These are phyloP conservation scores for Pterocarpus macrocarpus DNA, from an alignment of 306 rosid genomes.

Conservation along the genomic window DNA sequence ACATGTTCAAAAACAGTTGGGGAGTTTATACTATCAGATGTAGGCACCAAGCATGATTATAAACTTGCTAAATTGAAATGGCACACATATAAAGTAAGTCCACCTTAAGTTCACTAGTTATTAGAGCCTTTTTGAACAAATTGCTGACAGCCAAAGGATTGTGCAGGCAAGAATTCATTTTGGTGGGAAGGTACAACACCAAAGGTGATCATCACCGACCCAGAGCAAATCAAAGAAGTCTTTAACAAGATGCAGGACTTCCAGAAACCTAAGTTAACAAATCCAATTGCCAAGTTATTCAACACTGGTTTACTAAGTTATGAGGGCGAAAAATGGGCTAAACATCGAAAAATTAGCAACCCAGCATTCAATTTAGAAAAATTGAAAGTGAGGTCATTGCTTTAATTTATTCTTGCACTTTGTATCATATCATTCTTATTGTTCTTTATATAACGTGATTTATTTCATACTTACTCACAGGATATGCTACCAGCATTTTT, in stretches of 20 bases:
- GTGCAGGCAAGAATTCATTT: slow-evolving; percentile 53
- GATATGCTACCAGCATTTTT: too few relatives aligned
- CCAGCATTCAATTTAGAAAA: too few relatives aligned
- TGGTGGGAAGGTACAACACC: slow-evolving; percentile 48
- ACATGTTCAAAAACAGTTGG: too few relatives aligned
- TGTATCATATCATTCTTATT: too few relatives aligned
- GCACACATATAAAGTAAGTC: neutral
- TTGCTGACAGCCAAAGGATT: neutral
- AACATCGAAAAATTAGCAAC: slow-evolving; percentile 59
- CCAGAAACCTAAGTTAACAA: neutral
- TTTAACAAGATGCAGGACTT: slow-evolving; percentile 42
- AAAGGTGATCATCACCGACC: slow-evolving; percentile 47
- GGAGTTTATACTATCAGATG: neutral
- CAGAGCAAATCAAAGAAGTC: too few relatives aligned
- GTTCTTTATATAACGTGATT: too few relatives aligned
- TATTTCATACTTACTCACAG: too few relatives aligned
- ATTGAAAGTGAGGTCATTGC: slow-evolving; percentile 55
- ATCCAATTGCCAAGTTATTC: slow-evolving; percentile 16
- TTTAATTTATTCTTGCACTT: neutral
- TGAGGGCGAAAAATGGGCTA: slow-evolving; percentile 60
- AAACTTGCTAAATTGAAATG: neutral
- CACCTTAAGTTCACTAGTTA: neutral
- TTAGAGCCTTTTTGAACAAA: neutral
- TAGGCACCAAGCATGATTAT: neutral
- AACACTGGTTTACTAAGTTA: neutral